Conservation (phyloP, 192 early-diverging fungal species). For the Backusella luteola region DNA sequence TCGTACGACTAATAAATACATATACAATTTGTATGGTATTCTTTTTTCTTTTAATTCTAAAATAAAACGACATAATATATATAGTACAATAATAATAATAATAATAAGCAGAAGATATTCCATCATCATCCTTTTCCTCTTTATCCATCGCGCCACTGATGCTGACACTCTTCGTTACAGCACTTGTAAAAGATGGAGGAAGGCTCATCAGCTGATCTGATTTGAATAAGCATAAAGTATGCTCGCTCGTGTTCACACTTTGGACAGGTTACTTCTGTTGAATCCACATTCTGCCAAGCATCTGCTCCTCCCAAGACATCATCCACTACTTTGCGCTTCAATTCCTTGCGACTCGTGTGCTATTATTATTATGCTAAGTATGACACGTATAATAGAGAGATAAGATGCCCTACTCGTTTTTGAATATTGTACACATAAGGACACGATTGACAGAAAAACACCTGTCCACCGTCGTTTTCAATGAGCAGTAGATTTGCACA, state of each 20-base stretch:
- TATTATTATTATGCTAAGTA: slow-evolving; percentile 12
- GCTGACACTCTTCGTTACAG: slow-evolving; percentile 61
- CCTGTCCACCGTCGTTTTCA: slow-evolving; percentile 59
- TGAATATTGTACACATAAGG: slow-evolving; percentile 79
- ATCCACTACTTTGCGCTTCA: slow-evolving; percentile 85
- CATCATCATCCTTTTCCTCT: not conserved
- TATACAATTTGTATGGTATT: no score
- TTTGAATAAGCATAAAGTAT: slow-evolving; percentile 90
- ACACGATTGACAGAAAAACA: slow-evolving; percentile 82
- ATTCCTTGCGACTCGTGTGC: slow-evolving; percentile 60
- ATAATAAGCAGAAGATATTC: not conserved
- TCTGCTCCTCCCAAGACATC: slow-evolving; percentile 91
- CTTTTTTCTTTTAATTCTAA: not conserved
- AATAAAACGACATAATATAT: no score
- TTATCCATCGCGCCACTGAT: slow-evolving; percentile 73
- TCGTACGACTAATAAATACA: not conserved
- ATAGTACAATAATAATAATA: not conserved
- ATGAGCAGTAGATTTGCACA: slow-evolving; percentile 87
- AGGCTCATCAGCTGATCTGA: slow-evolving; percentile 94
- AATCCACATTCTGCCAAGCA: slow-evolving; percentile 85
- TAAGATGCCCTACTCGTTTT: slow-evolving; percentile 41
- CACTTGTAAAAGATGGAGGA: slow-evolving; percentile 92
- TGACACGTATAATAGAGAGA: not conserved
- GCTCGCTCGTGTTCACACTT: slow-evolving; percentile 69
- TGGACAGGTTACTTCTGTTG: slow-evolving; percentile 61